phyloP scores from a whole-genome alignment of 192 early-diverging fungal species.

The Chytriomyces hyalinus region DNA sequence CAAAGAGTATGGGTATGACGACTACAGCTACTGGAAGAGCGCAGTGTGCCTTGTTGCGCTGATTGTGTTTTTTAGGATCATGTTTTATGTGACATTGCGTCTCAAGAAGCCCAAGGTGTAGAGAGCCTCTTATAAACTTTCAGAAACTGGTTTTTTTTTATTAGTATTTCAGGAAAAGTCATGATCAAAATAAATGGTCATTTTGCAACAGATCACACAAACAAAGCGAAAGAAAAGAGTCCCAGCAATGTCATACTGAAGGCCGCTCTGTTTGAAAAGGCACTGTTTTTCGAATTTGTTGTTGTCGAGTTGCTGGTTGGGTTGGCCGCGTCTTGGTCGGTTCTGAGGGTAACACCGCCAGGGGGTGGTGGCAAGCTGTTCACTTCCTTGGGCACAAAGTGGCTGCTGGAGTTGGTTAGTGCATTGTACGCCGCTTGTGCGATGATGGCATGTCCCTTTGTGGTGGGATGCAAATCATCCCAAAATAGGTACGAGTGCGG shows the following conservation, averaged over 20 bases:
- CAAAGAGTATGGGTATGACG: neutral
- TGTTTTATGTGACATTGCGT: conserved; percentile 16
- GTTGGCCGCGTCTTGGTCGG: neutral
- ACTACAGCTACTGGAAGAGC: conserved; percentile 8
- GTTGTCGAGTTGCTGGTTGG: neutral
- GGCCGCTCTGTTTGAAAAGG: neutral
- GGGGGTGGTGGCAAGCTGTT: neutral
- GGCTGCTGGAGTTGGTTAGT: neutral
- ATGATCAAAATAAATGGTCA: too few relatives aligned
- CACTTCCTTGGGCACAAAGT: neutral
- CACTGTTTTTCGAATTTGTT: neutral
- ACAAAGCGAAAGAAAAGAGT: neutral
- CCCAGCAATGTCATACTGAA: neutral
- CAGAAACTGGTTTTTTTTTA: neutral
- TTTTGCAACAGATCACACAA: too few relatives aligned
- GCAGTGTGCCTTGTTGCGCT: conserved; percentile 10
- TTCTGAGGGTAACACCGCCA: neutral
- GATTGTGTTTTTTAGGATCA: conserved; percentile 15
- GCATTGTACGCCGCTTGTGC: conserved; percentile 6
- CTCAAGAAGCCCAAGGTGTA: conserved; percentile 19
- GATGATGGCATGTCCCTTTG: neutral
- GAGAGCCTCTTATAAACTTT: conserved; percentile 2
- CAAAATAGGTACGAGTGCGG: conserved; percentile 9
- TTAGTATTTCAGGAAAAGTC: neutral
- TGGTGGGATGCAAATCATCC: conserved; percentile 7